Evolutionary conservation across 148 eudicot species (phyloP).

Genomic region (Rhododendron mucronatum): DNA sequence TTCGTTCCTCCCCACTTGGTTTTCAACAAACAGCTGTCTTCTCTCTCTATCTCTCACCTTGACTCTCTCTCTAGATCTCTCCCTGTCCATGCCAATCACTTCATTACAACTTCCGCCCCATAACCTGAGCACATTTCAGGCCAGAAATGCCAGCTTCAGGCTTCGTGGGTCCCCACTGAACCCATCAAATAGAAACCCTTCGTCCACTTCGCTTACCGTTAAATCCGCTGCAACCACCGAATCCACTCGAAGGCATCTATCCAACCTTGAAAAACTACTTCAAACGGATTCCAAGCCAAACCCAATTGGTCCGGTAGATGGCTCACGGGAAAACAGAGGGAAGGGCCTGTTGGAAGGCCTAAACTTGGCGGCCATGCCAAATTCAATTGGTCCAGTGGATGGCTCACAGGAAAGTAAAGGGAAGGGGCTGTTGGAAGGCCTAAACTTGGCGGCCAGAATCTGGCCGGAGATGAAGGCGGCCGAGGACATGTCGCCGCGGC

Average conservation of each 20-base stretch:
- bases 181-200: conserved; percentile 13
- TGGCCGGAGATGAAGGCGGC: conserved; percentile 72
- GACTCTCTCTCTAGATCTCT: background rate
- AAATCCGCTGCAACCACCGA: conserved; percentile 22
- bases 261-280: conserved; percentile 65
- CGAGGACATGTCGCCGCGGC: conserved; percentile 73
- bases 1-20: conserved; percentile 3
- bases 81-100: conserved; percentile 30
- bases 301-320: background rate
- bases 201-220: background rate
- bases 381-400: background rate
- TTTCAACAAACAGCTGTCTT: conserved; percentile 1
- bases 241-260: conserved; percentile 31
- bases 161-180: conserved; percentile 36
- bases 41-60: background rate
- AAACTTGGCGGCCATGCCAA: conserved; percentile 25
- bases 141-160: conserved; percentile 33
- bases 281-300: conserved; percentile 14
- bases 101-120: conserved; percentile 32
- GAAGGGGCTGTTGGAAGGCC: conserved; percentile 33
- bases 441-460: conserved; percentile 37
- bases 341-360: conserved; percentile 37
- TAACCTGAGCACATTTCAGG: conserved; percentile 23
- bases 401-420: conserved; percentile 11
- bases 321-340: conserved; percentile 11